Conservation (phyloP, 2,329 filamentous ascomycete genomes). For the Fragosphaeria purpurea region DNA sequence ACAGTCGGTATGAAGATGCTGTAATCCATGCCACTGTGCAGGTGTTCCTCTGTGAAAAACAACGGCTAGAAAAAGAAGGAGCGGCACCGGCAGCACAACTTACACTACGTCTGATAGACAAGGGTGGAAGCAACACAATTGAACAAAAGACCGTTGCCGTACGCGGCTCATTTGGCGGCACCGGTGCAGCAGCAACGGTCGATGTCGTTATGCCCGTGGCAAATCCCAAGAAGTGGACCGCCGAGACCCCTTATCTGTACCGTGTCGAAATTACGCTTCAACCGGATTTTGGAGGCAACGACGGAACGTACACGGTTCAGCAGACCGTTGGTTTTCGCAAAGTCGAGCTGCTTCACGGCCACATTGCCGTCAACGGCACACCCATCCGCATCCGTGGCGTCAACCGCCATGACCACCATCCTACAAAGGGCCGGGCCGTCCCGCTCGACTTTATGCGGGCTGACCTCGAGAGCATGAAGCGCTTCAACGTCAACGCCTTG, state of each 20-base stretch:
- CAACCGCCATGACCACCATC: conserved; percentile 64
- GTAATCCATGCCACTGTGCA: conserved; percentile 39
- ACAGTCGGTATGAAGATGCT: conserved; percentile 39
- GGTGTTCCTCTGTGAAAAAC: conserved; percentile 14
- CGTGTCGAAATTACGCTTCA: conserved; percentile 34
- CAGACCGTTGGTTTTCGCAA: conserved; percentile 55
- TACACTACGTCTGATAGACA: conserved; percentile 20
- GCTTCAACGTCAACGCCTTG: conserved; percentile 60
- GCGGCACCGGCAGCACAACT: conserved; percentile 23
- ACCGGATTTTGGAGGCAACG: conserved; percentile 7
- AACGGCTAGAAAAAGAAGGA: not conserved
- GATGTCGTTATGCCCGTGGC: conserved; percentile 32
- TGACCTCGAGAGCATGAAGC: conserved; percentile 59
- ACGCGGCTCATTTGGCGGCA: not conserved
- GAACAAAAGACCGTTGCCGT: not conserved
- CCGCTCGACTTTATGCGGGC: conserved; percentile 50
- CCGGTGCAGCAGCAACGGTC: conserved; percentile 3
- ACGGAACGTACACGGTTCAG: conserved; percentile 27
- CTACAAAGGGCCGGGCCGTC: conserved; percentile 50
- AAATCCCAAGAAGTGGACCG: conserved; percentile 57
- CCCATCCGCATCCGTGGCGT: conserved; percentile 52
- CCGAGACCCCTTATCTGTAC: conserved; percentile 56
- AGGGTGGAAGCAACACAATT: conserved; percentile 15
- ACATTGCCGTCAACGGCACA: conserved; percentile 53
- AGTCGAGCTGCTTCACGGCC: conserved; percentile 50